These are phyloP conservation scores for Rhizopus delemar DNA, from an alignment of 371 early-diverging fungal species.

Conservation along the genomic window DNA sequence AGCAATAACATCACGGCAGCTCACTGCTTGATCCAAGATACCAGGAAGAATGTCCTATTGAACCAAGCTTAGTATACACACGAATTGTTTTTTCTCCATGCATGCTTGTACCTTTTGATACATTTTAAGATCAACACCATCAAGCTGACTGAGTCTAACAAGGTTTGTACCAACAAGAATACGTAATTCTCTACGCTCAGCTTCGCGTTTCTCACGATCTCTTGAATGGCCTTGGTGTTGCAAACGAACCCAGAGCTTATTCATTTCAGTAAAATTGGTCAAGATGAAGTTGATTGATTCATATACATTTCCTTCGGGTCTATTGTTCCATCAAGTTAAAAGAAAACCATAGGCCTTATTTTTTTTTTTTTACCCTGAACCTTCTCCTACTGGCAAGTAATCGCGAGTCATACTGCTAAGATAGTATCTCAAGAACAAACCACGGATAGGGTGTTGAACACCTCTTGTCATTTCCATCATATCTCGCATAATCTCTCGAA, in stretches of 20 bases:
- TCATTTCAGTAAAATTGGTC: constrained; percentile 97
- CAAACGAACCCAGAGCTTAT: constrained; percentile 97
- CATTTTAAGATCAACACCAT: constrained; percentile 78
- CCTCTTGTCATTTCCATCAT: constrained; percentile 97
- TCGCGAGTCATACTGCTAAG: constrained; percentile 90
- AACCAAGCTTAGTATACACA: neutral
- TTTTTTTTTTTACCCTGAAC: constrained; percentile 50
- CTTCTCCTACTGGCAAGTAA: constrained; percentile 66
- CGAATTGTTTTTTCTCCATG: neutral
- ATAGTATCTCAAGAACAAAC: constrained; percentile 92
- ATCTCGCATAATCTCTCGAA: constrained; percentile 91
- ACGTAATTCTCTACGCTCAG: constrained; percentile 91
- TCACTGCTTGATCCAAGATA: constrained; percentile 92
- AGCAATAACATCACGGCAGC: constrained; percentile 95
- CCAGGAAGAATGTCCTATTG: constrained; percentile 65
- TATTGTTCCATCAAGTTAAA: constrained; percentile 16
- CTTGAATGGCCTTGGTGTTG: constrained; percentile 94
- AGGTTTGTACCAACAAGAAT: constrained; percentile 96
- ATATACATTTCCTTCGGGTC: constrained; percentile 78
- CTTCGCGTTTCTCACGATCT: constrained; percentile 90
- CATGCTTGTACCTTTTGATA: constrained; percentile 66
- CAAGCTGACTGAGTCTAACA: constrained; percentile 89
- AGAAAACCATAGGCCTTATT: neutral
- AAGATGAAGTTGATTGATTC: constrained; percentile 94
- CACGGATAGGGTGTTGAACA: constrained; percentile 95